Percentiles rank a stretch among this genome's conserved stretches.
These are phyloP conservation scores for Chalciporus piperatus DNA, from an alignment of 768 basidiomycete species.

Conservation along the genomic window DNA sequence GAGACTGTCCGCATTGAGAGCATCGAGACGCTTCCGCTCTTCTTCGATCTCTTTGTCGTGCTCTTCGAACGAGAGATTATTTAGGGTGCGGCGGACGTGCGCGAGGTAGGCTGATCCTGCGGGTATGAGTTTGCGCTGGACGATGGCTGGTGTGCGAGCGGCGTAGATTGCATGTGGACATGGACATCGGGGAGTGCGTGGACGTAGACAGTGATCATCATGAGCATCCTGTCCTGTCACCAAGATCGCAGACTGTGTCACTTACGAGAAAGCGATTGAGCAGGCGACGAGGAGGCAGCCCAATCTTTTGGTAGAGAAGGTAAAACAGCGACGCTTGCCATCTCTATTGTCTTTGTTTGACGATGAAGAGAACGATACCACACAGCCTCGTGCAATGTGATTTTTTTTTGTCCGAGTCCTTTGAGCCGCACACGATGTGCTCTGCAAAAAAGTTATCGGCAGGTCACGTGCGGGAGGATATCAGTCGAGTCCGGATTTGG, in stretches of 20 bases:
- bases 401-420: neutral
- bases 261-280: slow-evolving; percentile 27
- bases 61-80: slow-evolving; percentile 78
- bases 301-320: slow-evolving; percentile 26
- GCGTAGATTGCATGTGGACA: neutral
- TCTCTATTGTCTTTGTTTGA: slow-evolving; percentile 1
- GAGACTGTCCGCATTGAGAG: slow-evolving; percentile 45
- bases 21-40: slow-evolving; percentile 49
- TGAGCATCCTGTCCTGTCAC: neutral
- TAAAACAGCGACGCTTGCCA: slow-evolving; percentile 26
- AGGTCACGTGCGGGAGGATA: neutral
- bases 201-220: neutral
- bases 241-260: neutral
- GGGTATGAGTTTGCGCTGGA: slow-evolving; percentile 62
- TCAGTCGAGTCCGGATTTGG: neutral
- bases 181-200: no score
- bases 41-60: slow-evolving; percentile 68
- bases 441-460: neutral
- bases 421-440: neutral
- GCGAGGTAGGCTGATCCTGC: slow-evolving; percentile 87
- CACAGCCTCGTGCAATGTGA: neutral
- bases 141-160: slow-evolving; percentile 24
- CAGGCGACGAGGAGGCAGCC: slow-evolving; percentile 15
- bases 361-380: neutral
- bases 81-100: slow-evolving; percentile 70